Conservation (phyloP, 2,329 filamentous ascomycete species). For the Fusarium pininemorale region DNA sequence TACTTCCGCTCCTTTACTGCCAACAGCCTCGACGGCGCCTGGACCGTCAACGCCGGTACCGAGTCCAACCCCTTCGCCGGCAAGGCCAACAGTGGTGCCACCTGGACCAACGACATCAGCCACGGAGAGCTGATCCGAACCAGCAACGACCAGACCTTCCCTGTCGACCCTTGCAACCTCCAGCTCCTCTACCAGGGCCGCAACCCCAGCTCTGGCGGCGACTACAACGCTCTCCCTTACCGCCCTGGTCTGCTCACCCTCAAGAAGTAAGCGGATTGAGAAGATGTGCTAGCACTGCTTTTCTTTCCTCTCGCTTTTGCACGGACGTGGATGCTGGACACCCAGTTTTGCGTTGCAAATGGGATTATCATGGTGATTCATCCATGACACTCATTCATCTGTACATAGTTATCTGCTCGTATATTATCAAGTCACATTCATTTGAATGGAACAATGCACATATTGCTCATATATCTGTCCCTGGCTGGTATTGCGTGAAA, state of each 20-base stretch:
- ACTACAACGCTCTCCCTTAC: constrained; percentile 51
- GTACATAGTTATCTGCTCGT: constrained; percentile 18
- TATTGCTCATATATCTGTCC: not conserved
- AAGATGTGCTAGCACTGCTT: not conserved
- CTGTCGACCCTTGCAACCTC: constrained; percentile 70
- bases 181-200: constrained; percentile 71
- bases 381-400: constrained; percentile 3
- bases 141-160: constrained; percentile 69
- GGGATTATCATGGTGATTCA: not conserved
- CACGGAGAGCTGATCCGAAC: constrained; percentile 69
- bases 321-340: not conserved
- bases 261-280: not conserved
- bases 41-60: constrained; percentile 65
- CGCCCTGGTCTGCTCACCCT: constrained; percentile 17
- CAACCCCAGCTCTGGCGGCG: constrained; percentile 48
- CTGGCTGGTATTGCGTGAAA: rapidly evolving
- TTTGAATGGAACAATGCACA: constrained; percentile 11
- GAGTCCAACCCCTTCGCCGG: constrained; percentile 72
- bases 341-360: not conserved
- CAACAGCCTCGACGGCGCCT: constrained; percentile 62
- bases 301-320: not conserved
- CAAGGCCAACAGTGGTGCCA: constrained; percentile 69
- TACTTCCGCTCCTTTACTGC: constrained; percentile 60
- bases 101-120: constrained; percentile 73
- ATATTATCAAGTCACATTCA: constrained; percentile 15